Evolutionary conservation across 2,329 filamentous ascomycete species (phyloP), one percentile per base, ranked within the genome.

Genomic region (Paracoccidioides lutzii): DNA sequence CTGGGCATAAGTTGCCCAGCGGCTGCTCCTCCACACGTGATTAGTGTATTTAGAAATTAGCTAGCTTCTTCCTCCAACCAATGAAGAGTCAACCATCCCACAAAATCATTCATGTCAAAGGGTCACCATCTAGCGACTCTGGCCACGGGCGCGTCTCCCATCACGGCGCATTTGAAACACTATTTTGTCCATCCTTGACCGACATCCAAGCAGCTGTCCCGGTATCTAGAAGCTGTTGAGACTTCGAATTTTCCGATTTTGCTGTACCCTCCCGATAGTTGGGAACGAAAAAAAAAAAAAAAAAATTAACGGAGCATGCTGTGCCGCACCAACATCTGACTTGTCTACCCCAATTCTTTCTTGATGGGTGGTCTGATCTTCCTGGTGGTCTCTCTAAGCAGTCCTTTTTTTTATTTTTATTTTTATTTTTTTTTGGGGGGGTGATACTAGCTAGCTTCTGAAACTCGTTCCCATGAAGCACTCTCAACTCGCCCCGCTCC

Each of bases 401-500:
- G 28, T n/a, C 22, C 22, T 22, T 22, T 38, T 38, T 38, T 38
- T 12, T 38, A 2, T 38, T 3, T 38, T 3, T 12, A 2, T 49
- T n/a, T 38, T n/a, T 9, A 14, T 33, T 6, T 33, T n/a, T n/a
- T 33, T n/a, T 48, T 48, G 30, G 6, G 32, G 6, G 44, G 28
- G 14, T 6, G 28, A 37, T 37, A 37, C 35, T 37, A 3, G 35
- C 10, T n/a, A 30, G 60, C 4, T 33, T 5, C 22, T 22, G 22
- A 22, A 22, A 38, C 32, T 42, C 30, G 50, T 44, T 50, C 38
- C 51, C 32, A 81, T 82, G 76, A 77, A 77, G 66, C 79, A 95
- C 80, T 95, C 90, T 62, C 93, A 98, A 74, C 75, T 90, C 63
- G 90, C 90, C 67, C 90, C 91, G 61, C 76, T 97, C 52, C 93